Conservation (phyloP, 371 early-diverging fungal species). For the Apophysomyces sp. region DNA sequence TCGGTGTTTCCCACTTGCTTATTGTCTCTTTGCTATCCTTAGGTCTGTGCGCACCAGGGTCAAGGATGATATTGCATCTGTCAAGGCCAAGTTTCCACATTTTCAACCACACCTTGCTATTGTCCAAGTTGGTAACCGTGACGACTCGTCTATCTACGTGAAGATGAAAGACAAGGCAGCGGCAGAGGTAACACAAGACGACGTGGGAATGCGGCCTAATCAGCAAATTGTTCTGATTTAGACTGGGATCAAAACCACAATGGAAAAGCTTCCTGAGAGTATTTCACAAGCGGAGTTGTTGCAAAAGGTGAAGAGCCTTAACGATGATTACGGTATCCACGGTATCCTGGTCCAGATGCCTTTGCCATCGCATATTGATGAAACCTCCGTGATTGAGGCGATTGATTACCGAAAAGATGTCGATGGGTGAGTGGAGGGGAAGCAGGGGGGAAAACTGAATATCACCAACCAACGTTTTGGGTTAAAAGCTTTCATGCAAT, state of each 20-base stretch:
- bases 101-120: slow-evolving; percentile 84
- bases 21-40: slow-evolving; percentile 4
- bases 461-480: no score
- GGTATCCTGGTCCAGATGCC: slow-evolving; percentile 94
- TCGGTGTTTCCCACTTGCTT: not conserved
- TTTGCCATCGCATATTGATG: slow-evolving; percentile 78
- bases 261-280: slow-evolving; percentile 46
- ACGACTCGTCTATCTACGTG: slow-evolving; percentile 89
- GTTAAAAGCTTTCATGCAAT: slow-evolving; percentile 72
- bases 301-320: slow-evolving; percentile 58
- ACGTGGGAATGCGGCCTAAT: not conserved
- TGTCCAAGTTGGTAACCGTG: slow-evolving; percentile 87
- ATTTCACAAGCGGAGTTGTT: slow-evolving; percentile 51
- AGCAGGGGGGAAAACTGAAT: no score
- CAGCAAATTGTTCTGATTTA: slow-evolving; percentile 12
- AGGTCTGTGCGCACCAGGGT: slow-evolving; percentile 62
- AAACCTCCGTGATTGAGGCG: slow-evolving; percentile 74
- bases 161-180: slow-evolving; percentile 88
- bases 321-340: slow-evolving; percentile 79
- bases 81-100: slow-evolving; percentile 53
- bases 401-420: slow-evolving; percentile 88
- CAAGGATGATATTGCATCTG: slow-evolving; percentile 61
- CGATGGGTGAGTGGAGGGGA: slow-evolving; percentile 67
- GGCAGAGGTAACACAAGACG: slow-evolving; percentile 59
- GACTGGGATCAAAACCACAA: slow-evolving; percentile 63